Evolutionary conservation across 495 filamentous ascomycete species (phyloP), one percentile per base, ranked within the genome.

Genomic region (Collariella sp.): DNA sequence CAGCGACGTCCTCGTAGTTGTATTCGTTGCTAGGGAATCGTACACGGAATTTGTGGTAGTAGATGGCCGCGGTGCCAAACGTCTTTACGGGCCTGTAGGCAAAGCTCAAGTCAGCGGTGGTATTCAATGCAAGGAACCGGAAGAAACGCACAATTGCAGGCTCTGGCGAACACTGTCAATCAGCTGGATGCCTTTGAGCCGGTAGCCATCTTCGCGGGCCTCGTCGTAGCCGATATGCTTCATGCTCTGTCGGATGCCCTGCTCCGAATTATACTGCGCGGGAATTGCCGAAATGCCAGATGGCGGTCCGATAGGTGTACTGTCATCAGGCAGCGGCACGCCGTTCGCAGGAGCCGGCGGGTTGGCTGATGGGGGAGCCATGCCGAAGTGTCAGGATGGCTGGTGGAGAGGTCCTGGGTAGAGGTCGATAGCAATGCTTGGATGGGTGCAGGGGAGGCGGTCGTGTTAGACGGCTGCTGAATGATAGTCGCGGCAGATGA

Each of bases 31-130:
- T 85, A 15, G 83, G 76, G 65, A 91, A 88, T 6, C 83, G 74
- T 33, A 96, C 76, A 19, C 90, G 84, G 64, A 95, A 95, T 51
- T 85, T 86, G 70, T 95, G 90, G 69, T 90, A 95, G 60, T 93
- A 93, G 12, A 83, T 80, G 40, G 82, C 83, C 10, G 90, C 90
- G 0, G 89, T 93, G 59, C 87, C 83, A 64, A 84, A 95, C 5
- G 90, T 95, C 42, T 83, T 83, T 29, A 93, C 81, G 3, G 90
- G 90, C 26, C 83, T 86, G 50, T 54, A 36, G 52, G n/a, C n/a
- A 7, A 15, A 3, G 29, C 16, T 31, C 26, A 31, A 19, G 33
- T 31, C 15, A 56, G 60, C 42, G 58, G 56, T 22, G 7, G 18
- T 4, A 3, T 12, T 33, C 20, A 19, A 15, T 19, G 35, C 5